These are phyloP conservation scores for Juncus inflexus DNA, from an alignment of 176 grass and related monocot species.

Conservation along the genomic window DNA sequence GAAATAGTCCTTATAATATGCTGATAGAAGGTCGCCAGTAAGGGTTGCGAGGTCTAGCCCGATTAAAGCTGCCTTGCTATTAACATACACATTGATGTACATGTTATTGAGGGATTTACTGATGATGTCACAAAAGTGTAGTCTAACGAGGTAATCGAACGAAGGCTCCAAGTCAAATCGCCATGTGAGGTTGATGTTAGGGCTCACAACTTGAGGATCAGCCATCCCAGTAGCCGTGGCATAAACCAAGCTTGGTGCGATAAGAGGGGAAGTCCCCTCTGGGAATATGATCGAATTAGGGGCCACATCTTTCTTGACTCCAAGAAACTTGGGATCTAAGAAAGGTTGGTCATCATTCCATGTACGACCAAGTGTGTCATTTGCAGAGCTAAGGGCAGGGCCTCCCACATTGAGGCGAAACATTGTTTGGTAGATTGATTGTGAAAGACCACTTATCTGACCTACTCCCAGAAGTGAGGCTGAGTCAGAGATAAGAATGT, in stretches of 20 bases:
- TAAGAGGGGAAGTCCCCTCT: slow-evolving; percentile 62
- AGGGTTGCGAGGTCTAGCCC: slow-evolving; percentile 70
- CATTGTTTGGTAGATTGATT: slow-evolving; percentile 53
- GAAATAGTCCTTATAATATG: slow-evolving; percentile 72
- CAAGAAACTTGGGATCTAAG: slow-evolving; percentile 43
- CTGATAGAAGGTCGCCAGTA: slow-evolving; percentile 58
- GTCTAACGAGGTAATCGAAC: slow-evolving; percentile 67
- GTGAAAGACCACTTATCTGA: slow-evolving; percentile 44
- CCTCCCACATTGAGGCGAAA: slow-evolving; percentile 75
- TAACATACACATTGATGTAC: slow-evolving; percentile 87
- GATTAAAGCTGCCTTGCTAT: slow-evolving; percentile 52
- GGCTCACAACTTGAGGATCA: slow-evolving; percentile 40
- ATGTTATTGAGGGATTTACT: slow-evolving; percentile 77
- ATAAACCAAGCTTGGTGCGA: slow-evolving; percentile 66
- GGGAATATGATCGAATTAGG: slow-evolving; percentile 64
- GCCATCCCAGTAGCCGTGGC: slow-evolving; percentile 68
- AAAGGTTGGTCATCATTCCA: slow-evolving; percentile 56
- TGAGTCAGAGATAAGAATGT: slow-evolving; percentile 56
- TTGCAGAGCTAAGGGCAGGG: slow-evolving; percentile 38
- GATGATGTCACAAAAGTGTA: slow-evolving; percentile 83
- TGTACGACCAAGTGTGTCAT: slow-evolving; percentile 67
- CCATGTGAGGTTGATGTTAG: slow-evolving; percentile 85
- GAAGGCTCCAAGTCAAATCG: slow-evolving; percentile 53
- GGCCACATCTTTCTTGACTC: slow-evolving; percentile 37
- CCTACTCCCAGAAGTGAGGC: slow-evolving; percentile 41